phyloP scores from a whole-genome alignment of 345 rosid species.

The Eucalyptus cloeziana region DNA sequence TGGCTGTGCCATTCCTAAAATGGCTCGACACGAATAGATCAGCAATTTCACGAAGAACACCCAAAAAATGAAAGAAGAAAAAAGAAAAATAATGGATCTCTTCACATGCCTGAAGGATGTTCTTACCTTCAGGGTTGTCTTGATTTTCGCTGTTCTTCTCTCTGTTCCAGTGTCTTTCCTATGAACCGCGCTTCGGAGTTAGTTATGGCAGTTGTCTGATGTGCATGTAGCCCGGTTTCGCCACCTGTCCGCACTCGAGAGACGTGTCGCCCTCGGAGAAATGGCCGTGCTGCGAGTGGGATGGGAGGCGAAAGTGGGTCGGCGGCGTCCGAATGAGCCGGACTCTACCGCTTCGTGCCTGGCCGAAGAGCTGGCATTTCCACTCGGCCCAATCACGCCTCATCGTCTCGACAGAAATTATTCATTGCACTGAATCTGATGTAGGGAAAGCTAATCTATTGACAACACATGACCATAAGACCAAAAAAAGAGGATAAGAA shows the following conservation, averaged over 20 bases:
- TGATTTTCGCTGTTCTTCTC: not conserved
- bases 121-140: not conserved
- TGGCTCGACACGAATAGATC: not conserved
- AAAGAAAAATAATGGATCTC: not conserved
- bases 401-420: not conserved
- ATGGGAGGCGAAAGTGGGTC: not conserved
- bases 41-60: not conserved
- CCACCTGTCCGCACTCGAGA: not conserved
- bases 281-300: not conserved
- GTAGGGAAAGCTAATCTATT: not conserved
- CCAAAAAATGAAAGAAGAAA: not conserved
- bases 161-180: not conserved
- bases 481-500: not conserved
- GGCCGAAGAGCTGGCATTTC: not conserved
- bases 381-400: not conserved
- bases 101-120: not conserved
- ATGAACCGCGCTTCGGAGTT: not conserved
- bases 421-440: not conserved
- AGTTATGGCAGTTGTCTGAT: not conserved
- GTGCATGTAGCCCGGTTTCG: not conserved
- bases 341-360: not conserved
- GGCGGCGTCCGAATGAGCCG: not conserved
- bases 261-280: not conserved
- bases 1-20: slow-evolving; percentile 18
- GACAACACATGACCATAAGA: not conserved